Percentiles rank a stretch among this genome's conserved stretches.
These are phyloP conservation scores for Euphorbia celastroides DNA, from an alignment of 441 rosid genomes.

Conservation along the genomic window DNA sequence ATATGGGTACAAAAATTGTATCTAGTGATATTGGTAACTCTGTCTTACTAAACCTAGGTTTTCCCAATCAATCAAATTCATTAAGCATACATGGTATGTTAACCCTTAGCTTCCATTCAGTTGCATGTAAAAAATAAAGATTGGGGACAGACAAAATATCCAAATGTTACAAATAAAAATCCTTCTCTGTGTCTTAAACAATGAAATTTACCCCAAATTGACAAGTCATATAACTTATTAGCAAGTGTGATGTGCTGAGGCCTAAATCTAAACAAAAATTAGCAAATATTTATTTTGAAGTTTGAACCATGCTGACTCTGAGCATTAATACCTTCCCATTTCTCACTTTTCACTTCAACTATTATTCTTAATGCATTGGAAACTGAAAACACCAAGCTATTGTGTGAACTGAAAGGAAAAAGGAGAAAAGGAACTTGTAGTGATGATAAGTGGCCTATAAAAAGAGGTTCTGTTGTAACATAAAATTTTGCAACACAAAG, in stretches of 20 bases:
- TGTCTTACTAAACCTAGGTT: background rate
- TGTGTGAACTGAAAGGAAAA: background rate
- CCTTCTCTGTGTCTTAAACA: background rate
- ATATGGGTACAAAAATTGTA: background rate
- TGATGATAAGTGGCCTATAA: background rate
- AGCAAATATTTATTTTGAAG: background rate
- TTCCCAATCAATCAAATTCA: background rate
- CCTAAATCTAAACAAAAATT: conserved; percentile 1
- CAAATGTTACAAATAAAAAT: background rate
- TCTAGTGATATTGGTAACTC: background rate
- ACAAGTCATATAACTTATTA: background rate
- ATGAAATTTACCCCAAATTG: background rate
- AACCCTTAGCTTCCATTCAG: background rate
- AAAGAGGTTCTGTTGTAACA: background rate
- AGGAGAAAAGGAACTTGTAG: background rate
- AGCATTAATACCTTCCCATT: background rate
- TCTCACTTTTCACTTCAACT: background rate
- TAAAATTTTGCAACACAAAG: background rate
- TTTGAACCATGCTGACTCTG: background rate
- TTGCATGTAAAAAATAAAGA: background rate
- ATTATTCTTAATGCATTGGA: background rate
- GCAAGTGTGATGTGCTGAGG: background rate
- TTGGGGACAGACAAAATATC: conserved; percentile 1
- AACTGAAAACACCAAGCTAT: conserved; percentile 5
- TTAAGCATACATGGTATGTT: background rate